phyloP scores from a whole-genome alignment of 2,329 filamentous ascomycete species.

The Colletotrichum cereale region DNA sequence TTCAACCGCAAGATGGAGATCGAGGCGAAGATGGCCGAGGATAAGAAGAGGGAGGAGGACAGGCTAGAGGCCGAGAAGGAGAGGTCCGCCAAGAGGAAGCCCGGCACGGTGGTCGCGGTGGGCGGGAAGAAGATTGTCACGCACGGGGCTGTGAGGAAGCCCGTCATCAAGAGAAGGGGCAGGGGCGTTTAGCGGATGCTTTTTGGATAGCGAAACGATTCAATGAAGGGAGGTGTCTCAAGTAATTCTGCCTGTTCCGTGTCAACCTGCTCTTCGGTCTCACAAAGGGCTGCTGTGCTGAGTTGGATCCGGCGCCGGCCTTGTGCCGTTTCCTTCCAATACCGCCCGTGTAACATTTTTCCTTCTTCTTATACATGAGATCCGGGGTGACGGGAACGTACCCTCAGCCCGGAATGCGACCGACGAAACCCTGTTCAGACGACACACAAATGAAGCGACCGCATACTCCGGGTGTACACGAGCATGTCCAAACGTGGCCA shows the following conservation, averaged over 20 bases:
- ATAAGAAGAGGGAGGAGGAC: conserved; percentile 77
- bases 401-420: background rate
- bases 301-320: background rate
- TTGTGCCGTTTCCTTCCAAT: background rate
- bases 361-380: background rate
- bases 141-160: conserved; percentile 73
- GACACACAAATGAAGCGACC: background rate
- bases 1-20: conserved; percentile 96
- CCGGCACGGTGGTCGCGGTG: conserved; percentile 42
- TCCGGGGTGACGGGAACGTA: background rate
- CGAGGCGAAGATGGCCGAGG: conserved; percentile 90
- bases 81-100: conserved; percentile 57
- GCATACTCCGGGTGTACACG: background rate
- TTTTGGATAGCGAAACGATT: background rate
- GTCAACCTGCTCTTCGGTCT: no score
- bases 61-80: conserved; percentile 64
- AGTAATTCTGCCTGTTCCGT: background rate
- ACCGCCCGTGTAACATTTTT: no score
- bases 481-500: background rate
- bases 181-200: conserved; percentile 59
- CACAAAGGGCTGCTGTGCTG: no score
- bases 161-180: conserved; percentile 67
- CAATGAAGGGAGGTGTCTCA: background rate
- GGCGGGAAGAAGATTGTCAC: conserved; percentile 69
- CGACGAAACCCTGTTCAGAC: background rate